These are phyloP conservation scores for Talaromyces sp. DNA, from an alignment of 2,329 filamentous ascomycete species.

Conservation along the genomic window DNA sequence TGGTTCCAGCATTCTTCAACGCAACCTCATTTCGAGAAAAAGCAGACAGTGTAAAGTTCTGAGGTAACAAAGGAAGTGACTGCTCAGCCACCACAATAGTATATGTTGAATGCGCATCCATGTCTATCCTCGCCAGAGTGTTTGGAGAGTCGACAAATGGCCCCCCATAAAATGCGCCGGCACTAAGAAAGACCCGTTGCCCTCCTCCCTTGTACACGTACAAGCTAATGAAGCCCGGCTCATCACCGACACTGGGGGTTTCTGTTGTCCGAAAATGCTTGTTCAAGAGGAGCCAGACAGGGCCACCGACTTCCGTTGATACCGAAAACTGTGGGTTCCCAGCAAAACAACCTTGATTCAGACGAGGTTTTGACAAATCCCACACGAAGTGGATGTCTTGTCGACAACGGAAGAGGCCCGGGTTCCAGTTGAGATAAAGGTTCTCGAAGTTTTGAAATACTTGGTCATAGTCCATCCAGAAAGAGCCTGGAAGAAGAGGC, in stretches of 20 bases:
- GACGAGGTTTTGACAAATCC: constrained; percentile 52
- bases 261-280: constrained; percentile 76
- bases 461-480: constrained; percentile 89
- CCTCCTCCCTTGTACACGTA: constrained; percentile 73
- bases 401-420: constrained; percentile 70
- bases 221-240: constrained; percentile 79
- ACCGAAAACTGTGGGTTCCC: constrained; percentile 60
- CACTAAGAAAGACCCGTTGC: constrained; percentile 67
- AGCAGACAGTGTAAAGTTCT: constrained; percentile 82
- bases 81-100: constrained; percentile 73
- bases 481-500: constrained; percentile 61
- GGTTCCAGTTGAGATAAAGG: constrained; percentile 97
- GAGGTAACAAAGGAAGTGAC: constrained; percentile 65
- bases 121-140: constrained; percentile 72
- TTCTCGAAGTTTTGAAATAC: constrained; percentile 91
- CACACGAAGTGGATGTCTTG: constrained; percentile 90
- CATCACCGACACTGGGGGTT: constrained; percentile 33
- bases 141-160: constrained; percentile 95
- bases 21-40: constrained; percentile 64
- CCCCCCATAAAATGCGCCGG: constrained; percentile 66
- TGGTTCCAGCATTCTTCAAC: constrained; percentile 59
- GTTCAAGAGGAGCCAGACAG: constrained; percentile 78
- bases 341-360: constrained; percentile 70
- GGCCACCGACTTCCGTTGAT: constrained; percentile 50
- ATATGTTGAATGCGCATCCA: constrained; percentile 48